phyloP scores from a whole-genome alignment of 2,329 filamentous ascomycete genomes.

The Aspergillus sp. region DNA sequence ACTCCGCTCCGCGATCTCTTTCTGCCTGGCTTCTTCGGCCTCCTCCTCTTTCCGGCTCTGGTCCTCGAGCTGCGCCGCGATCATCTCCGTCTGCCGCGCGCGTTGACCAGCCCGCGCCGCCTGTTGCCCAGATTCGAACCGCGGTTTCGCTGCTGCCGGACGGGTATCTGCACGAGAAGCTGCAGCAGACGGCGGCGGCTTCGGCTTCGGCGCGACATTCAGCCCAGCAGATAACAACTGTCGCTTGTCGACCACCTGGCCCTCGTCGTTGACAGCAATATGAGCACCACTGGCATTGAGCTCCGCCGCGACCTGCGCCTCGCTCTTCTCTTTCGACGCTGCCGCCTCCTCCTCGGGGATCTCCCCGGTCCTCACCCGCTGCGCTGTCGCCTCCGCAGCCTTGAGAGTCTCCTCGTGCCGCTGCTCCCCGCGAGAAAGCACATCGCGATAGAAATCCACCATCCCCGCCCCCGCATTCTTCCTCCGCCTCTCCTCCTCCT shows the following conservation, averaged over 20 bases:
- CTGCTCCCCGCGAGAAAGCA: constrained; percentile 50
- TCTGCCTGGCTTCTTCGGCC: constrained; percentile 47
- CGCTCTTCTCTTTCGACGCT: constrained; percentile 35
- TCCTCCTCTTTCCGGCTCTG: constrained; percentile 47
- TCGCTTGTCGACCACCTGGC: constrained; percentile 55
- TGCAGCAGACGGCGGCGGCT: constrained; percentile 19
- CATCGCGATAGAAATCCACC: constrained; percentile 51
- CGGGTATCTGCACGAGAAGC: constrained; percentile 9
- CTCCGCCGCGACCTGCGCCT: constrained; percentile 48
- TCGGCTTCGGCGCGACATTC: constrained; percentile 50
- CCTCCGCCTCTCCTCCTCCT: constrained; percentile 42
- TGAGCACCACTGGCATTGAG: constrained; percentile 43
- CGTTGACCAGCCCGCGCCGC: constrained; percentile 37
- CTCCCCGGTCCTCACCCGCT: constrained; percentile 26
- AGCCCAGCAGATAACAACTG: constrained; percentile 53
- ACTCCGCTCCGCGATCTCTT: constrained; percentile 44
- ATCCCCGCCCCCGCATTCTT: constrained; percentile 44
- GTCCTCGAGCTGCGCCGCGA: constrained; percentile 51
- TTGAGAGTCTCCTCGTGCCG: constrained; percentile 49
- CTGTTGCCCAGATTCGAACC: constrained; percentile 20
- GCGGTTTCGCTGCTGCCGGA: constrained; percentile 10
- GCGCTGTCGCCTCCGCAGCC: constrained; percentile 40
- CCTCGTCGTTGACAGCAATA: constrained; percentile 54
- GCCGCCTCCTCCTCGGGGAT: constrained; percentile 18
- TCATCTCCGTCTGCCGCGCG: constrained; percentile 51